A percentile compares a stretch with the other conserved stretches of the same genome.
Evolutionary conservation across 2,329 filamentous ascomycete genomes (phyloP).

Genomic region (Paramyrothecium sp.): DNA sequence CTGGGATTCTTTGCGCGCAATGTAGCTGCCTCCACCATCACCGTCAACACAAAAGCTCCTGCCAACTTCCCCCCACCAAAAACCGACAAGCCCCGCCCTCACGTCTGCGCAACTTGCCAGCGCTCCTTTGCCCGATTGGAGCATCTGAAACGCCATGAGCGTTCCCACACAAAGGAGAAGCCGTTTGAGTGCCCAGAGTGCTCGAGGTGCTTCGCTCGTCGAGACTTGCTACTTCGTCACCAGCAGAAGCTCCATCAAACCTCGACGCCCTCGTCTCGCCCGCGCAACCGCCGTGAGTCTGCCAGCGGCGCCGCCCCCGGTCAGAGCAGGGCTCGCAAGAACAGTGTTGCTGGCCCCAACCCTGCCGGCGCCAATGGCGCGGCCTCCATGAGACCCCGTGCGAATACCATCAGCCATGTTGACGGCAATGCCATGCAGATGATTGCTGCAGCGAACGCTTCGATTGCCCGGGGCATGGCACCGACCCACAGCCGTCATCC

Average conservation of each 20-base stretch:
- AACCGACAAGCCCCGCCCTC: conserved; percentile 94
- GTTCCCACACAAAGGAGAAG: conserved; percentile 98
- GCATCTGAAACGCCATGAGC: conserved; percentile 94
- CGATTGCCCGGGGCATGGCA: conserved; percentile 47
- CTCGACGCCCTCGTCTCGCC: conserved; percentile 81
- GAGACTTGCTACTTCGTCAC: conserved; percentile 87
- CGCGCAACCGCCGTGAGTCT: conserved; percentile 87
- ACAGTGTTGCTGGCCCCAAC: conserved; percentile 70
- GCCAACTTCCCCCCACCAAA: conserved; percentile 75
- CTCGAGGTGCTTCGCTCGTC: conserved; percentile 87
- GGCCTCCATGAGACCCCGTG: conserved; percentile 75
- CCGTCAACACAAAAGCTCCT: conserved; percentile 45
- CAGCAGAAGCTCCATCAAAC: conserved; percentile 98
- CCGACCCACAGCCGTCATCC: conserved; percentile 68
- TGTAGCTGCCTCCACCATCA: conserved; percentile 46
- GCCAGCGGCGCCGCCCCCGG: conserved; percentile 68
- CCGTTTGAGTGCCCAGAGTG: conserved; percentile 97
- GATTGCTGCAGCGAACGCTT: conserved; percentile 59
- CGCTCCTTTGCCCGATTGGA: conserved; percentile 93
- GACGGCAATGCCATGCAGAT: conserved; percentile 75
- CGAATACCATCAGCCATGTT: conserved; percentile 95
- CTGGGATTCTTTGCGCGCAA: not conserved
- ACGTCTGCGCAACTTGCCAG: conserved; percentile 87
- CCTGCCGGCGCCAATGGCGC: conserved; percentile 42
- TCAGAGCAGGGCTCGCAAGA: conserved; percentile 81